phyloP scores from a whole-genome alignment of 23 red algal species.

The Gracilaria caudata region DNA sequence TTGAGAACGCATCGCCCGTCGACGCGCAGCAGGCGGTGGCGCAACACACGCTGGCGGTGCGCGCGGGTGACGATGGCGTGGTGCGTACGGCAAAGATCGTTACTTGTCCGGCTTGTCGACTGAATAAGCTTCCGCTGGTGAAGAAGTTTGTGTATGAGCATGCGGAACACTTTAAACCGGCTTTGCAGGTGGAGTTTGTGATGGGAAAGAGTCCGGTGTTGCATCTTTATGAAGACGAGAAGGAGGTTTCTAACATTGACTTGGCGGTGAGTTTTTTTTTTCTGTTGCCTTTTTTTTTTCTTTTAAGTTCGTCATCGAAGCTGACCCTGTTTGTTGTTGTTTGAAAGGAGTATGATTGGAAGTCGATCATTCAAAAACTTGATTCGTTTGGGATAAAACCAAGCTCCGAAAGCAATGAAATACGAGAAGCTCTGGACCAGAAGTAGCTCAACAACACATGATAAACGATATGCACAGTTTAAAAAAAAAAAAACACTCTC shows the following conservation, averaged over 20 bases:
- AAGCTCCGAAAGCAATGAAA: conserved; percentile 15
- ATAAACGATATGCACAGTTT: not conserved
- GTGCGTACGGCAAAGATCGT: conserved; percentile 27
- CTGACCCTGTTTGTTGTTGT: not conserved
- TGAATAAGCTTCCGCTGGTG: conserved; percentile 25
- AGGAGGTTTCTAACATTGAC: conserved; percentile 17
- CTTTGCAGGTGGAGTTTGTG: conserved; percentile 1
- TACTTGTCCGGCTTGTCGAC: conserved; percentile 34
- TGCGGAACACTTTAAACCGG: conserved; percentile 34
- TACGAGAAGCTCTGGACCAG: conserved; percentile 6
- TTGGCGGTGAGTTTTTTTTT: conserved; percentile 12
- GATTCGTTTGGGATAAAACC: conserved; percentile 43
- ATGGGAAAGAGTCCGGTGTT: conserved; percentile 29
- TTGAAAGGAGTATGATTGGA: conserved; percentile 19
- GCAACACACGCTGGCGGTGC: not conserved
- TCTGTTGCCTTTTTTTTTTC: not conserved
- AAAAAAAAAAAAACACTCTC: not conserved
- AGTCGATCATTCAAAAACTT: conserved; percentile 36
- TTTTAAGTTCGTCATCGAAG: not conserved
- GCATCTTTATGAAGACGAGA: conserved; percentile 47
- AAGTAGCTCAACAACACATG: not conserved
- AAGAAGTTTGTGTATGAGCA: conserved; percentile 38
- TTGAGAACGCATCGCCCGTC: not conserved
- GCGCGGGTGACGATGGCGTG: not conserved
- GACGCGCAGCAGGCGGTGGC: not conserved